Base-by-base conservation (phyloP, 768 basidiomycete species). In the Mycena albidolilacea region DNA sequence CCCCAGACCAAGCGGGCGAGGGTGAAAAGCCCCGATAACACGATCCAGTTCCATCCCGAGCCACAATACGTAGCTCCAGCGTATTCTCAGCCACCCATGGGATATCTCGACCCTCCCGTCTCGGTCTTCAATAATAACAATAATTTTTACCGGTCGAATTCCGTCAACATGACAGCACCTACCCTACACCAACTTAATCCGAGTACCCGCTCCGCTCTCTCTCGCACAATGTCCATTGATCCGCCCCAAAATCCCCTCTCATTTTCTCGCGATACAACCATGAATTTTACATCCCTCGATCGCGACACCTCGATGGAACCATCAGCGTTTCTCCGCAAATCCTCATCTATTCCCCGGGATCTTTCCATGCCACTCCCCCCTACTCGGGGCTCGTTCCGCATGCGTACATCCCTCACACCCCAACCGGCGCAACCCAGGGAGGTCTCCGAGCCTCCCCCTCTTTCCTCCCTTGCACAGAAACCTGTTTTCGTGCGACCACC, bases 191-290 rank as follows among this genome's bases (percentile, higher is more conserved):
- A 64, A 41, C 58, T 59, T 71, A 44, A 76, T 80, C 57, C 79
- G 79, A 81, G 78, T 80, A 66, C 76, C 80, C 72, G 73, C 81
- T 30, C 79, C 79, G 76, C 73, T 39, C 54, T 85, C 59, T 81
- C 84, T 59, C 90, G 92, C 62, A 93, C 92, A 38, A 92, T 92
- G 90, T 93, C 92, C 57, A 89, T 92, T 79, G 93, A 94, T 81
- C 92, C 92, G 6, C 88, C 90, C 12, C 80, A 78, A 15, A 75
- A 75, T 23, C 77, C 82, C 17, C 72, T 76, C 19, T 77, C 82
- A 44, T 79, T 85, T 14, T 82, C 86, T 70, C 84, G 81, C 79
- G 84, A 81, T 79, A 84, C 59, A 52, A 86, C 90, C 78, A 87
- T 88, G 84, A 80, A 78, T 68, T 76, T 79, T 46, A 63, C 72